Percentiles rank a stretch among this genome's conserved stretches.
Conservation (phyloP, 1,284 basidiomycete genomes). For the Microbotryum silenes-acaulis region DNA sequence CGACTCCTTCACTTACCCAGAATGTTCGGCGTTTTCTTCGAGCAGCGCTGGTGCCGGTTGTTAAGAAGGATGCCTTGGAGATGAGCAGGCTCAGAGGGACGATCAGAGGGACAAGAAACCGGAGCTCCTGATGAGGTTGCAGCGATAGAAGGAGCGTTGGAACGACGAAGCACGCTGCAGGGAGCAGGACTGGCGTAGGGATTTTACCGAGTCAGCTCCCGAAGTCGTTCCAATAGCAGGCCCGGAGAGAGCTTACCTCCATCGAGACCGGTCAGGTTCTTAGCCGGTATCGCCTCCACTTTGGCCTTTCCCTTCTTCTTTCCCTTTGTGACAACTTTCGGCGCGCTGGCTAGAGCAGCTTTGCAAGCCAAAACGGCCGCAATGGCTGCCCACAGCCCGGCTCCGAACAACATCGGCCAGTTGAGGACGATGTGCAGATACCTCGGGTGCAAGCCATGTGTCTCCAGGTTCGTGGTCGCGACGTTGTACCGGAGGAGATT, state of each 20-base stretch:
- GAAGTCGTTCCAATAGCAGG: neutral
- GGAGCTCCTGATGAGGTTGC: conserved; percentile 41
- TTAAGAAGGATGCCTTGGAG: conserved; percentile 1
- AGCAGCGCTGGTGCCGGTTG: neutral
- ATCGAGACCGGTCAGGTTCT: neutral
- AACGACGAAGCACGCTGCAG: conserved; percentile 8
- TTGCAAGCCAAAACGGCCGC: neutral
- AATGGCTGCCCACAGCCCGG: neutral
- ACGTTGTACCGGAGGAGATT: conserved; percentile 41
- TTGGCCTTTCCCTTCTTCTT: neutral
- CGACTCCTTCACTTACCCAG: conserved; percentile 12
- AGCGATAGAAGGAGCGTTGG: conserved; percentile 34
- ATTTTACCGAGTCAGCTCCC: neutral
- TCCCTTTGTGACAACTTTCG: no score
- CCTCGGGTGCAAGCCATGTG: conserved; percentile 40
- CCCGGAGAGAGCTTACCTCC: neutral
- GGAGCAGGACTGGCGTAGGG: neutral
- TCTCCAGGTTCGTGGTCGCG: conserved; percentile 34
- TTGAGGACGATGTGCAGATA: conserved; percentile 39
- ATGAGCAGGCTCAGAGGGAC: conserved; percentile 32
- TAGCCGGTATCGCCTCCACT: neutral
- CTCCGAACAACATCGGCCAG: conserved; percentile 39
- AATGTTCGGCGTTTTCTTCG: neutral
- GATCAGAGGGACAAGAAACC: conserved; percentile 39
- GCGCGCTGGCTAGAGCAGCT: no score